Conservation (phyloP, 352 stramenopile genomes). For the Blastocystis sp. region DNA sequence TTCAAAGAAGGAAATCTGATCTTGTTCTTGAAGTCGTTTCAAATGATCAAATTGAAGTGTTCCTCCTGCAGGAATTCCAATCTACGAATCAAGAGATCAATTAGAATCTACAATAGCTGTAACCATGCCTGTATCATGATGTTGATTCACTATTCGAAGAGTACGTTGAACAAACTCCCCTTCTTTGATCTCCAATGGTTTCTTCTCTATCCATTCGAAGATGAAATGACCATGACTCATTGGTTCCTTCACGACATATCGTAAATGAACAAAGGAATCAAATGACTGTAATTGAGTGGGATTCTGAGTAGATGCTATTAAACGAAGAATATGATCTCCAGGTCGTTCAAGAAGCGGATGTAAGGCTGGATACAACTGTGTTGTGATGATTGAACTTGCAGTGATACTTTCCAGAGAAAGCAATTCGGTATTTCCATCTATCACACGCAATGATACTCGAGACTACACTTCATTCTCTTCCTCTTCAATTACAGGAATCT, state of each 20-base stretch:
- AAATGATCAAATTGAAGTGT: conserved; percentile 6
- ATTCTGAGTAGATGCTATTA: not conserved
- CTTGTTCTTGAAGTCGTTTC: conserved; percentile 40
- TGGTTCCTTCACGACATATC: not conserved
- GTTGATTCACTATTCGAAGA: not conserved
- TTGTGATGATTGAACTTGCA: not conserved
- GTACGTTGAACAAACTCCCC: not conserved
- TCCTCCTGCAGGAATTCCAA: conserved; percentile 1
- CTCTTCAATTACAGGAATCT: not conserved
- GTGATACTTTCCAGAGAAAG: not conserved
- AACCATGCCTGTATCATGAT: conserved; percentile 2
- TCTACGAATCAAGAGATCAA: not conserved
- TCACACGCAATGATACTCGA: not conserved
- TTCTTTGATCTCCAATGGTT: not conserved
- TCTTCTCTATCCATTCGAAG: not conserved
- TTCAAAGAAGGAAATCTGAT: conserved; percentile 29
- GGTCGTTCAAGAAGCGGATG: not conserved
- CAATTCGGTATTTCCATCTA: not conserved
- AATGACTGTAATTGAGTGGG: not conserved
- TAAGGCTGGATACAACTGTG: not conserved
- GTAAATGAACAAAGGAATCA: not conserved
- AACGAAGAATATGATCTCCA: not conserved
- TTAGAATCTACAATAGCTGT: conserved; percentile 28
- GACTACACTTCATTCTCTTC: not conserved
- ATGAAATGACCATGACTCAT: not conserved